phyloP scores from a whole-genome alignment of 148 eudicot species.

The Camellia japonica region DNA sequence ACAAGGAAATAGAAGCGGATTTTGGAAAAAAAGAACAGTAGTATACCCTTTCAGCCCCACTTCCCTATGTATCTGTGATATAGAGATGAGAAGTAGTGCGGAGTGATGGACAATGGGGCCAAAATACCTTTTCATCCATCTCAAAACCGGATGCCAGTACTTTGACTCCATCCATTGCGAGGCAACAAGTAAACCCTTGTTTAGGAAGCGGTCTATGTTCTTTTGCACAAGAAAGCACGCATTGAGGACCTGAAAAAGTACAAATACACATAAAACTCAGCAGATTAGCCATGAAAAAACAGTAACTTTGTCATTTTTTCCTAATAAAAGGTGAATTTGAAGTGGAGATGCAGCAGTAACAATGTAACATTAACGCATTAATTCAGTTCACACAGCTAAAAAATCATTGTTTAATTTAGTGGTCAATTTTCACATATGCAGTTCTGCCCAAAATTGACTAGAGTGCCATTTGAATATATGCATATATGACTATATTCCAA shows the following conservation, averaged over 20 bases:
- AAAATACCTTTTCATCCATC: constrained; percentile 66
- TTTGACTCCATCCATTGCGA: constrained; percentile 96
- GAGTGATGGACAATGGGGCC: constrained; percentile 10
- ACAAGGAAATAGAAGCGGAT: neutral
- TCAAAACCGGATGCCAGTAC: constrained; percentile 84
- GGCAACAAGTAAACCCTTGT: constrained; percentile 85
- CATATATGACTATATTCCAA: neutral
- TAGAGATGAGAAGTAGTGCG: neutral
- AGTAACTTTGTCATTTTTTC: neutral
- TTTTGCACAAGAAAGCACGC: constrained; percentile 89
- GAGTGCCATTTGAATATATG: neutral
- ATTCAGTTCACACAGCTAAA: neutral
- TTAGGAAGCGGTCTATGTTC: constrained; percentile 78
- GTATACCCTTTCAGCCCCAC: neutral
- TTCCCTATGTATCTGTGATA: neutral
- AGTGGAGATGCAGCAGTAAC: neutral
- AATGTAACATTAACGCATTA: neutral
- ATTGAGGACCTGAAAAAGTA: constrained; percentile 80
- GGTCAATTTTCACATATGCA: neutral
- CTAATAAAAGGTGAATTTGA: neutral
- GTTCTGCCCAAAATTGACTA: neutral
- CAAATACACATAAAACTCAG: constrained; percentile 6
- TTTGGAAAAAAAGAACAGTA: neutral
- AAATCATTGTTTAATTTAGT: neutral
- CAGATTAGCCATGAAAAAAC: neutral